Evolutionary conservation across 2,329 filamentous ascomycete genomes (phyloP).

Genomic region (Colletotrichum sp.): DNA sequence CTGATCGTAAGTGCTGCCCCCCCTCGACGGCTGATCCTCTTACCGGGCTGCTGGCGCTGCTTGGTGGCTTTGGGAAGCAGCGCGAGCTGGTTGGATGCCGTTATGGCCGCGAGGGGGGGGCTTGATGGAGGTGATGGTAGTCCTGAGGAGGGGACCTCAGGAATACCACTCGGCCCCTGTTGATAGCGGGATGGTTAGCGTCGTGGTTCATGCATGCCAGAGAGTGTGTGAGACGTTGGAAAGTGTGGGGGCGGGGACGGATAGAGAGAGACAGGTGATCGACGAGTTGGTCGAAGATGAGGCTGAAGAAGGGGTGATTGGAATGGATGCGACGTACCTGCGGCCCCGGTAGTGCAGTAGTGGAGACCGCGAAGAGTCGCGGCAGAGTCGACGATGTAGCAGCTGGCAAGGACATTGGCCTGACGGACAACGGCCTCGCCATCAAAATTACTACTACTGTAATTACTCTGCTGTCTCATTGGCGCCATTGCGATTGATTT

Average conservation of each 20-base stretch:
- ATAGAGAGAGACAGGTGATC: background rate
- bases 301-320: background rate
- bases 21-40: constrained; percentile 66
- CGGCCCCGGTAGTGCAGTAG: constrained; percentile 92
- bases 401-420: constrained; percentile 86
- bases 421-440: constrained; percentile 68
- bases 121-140: constrained; percentile 85
- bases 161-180: constrained; percentile 89
- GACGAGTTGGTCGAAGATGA: constrained; percentile 22
- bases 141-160: constrained; percentile 88
- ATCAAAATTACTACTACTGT: constrained; percentile 76
- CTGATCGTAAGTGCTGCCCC: constrained; percentile 96
- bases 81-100: constrained; percentile 70
- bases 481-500: constrained; percentile 58
- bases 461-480: constrained; percentile 75
- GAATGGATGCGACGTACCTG: constrained; percentile 58
- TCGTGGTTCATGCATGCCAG: background rate
- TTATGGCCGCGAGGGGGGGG: constrained; percentile 83
- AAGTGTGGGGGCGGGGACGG: background rate
- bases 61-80: constrained; percentile 61
- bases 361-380: constrained; percentile 82
- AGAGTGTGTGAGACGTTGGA: background rate
- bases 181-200: constrained; percentile 18
- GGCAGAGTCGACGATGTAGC: constrained; percentile 82
- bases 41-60: constrained; percentile 42